Evolutionary conservation across 2,329 filamentous ascomycete species (phyloP).

Genomic region (Fusarium temperatum): DNA sequence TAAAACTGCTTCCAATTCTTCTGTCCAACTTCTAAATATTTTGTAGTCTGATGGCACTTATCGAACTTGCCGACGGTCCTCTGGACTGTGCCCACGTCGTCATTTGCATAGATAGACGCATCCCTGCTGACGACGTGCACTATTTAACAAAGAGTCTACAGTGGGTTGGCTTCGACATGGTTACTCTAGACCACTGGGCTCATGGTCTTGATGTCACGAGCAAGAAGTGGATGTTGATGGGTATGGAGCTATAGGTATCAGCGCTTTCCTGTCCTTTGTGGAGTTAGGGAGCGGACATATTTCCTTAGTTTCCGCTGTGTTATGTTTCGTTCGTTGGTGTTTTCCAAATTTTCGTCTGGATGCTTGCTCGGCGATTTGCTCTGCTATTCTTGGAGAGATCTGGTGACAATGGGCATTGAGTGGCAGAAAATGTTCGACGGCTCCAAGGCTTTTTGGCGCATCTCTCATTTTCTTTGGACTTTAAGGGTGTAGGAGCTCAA

Average conservation of each 20-base stretch:
- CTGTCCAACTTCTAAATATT: background rate
- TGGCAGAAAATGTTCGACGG: constrained; percentile 25
- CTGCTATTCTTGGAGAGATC: constrained; percentile 18
- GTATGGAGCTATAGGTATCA: constrained; percentile 80
- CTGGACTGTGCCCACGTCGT: constrained; percentile 82
- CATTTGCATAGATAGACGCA: constrained; percentile 80
- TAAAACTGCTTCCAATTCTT: constrained; percentile 28
- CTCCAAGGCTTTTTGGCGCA: constrained; percentile 25
- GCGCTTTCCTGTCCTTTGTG: constrained; percentile 23
- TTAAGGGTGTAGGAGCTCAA: constrained; percentile 27
- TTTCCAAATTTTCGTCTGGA: constrained; percentile 24
- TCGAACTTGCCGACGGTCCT: constrained; percentile 83
- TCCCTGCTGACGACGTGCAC: constrained; percentile 69
- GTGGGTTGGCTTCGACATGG: constrained; percentile 91
- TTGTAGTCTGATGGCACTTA: constrained; percentile 82
- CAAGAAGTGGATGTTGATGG: constrained; percentile 84
- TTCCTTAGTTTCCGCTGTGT: constrained; percentile 30
- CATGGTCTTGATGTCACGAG: constrained; percentile 73
- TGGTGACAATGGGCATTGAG: constrained; percentile 34
- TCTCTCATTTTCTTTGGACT: constrained; percentile 16
- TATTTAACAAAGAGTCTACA: constrained; percentile 82
- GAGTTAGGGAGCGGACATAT: constrained; percentile 32
- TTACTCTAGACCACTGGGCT: constrained; percentile 81
- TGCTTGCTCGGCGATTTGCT: constrained; percentile 19
- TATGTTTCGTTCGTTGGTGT: constrained; percentile 26